Base-by-base conservation (phyloP, 208 protist species). In the Crithidia fasciculata region DNA sequence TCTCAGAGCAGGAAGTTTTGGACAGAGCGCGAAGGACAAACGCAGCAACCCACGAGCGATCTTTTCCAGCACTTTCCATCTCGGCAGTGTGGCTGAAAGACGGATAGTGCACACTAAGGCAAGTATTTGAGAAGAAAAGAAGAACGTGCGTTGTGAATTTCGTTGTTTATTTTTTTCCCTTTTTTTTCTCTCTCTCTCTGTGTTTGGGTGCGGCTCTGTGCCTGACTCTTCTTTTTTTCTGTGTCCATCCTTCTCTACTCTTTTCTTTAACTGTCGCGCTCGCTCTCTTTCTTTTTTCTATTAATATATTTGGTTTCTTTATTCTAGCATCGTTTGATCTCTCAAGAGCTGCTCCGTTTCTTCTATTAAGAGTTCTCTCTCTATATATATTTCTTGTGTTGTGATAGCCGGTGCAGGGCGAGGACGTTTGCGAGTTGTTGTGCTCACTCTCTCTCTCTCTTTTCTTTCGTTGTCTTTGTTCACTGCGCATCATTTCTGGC, bases 181-280 rank as follows among this genome's bases (percentile, higher is more conserved):
- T 57, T 52, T 52, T 28, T 58, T 36, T 52, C 57, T 55, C 74
- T 39, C 19, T 64, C 44, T 44, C 12, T 72, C 55, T 15, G 68
- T 68, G 28, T 28, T 28, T 28, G 28, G 28, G 28, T 28, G 28
- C 28, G 28, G 28, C 28, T 28, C 28, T 28, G 28, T 28, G 28
- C n/a, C 52, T 56, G 6, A 6, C n/a, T 56, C 19, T 40, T 59
- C 8, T 0, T 59, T 36, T 57, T 43, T 56, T 49, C 41, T 43
- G 45, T 9, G 9, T 45, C n/a, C 74, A 64, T 76, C 43, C 63
- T 74, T 70, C 60, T 81, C 57, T 54, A 63, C 50, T 72, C 47
- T 62, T 65, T 49, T 62, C 58, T 57, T 69, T 71, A 54, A 12
- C 41, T 59, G 39, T 70, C 62, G 3, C 59, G 44, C 8, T 69